These are phyloP conservation scores for Coemansia umbellata DNA, from an alignment of 192 early-diverging fungal species.

Conservation along the genomic window DNA sequence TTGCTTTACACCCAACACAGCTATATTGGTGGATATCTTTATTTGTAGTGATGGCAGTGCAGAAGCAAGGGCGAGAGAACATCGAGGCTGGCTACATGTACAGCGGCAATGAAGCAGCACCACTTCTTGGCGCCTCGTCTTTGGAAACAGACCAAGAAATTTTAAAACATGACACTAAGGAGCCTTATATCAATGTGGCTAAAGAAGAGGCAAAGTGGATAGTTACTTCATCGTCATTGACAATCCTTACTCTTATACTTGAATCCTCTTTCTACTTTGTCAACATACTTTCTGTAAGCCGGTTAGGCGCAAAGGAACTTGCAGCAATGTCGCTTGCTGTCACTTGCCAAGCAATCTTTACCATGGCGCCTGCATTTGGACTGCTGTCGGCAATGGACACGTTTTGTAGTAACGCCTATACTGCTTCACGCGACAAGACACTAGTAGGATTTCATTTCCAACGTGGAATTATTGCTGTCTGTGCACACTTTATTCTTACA, in stretches of 20 bases:
- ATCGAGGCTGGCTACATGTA: no score
- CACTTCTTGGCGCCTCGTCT: conserved; percentile 31
- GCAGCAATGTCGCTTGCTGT: conserved; percentile 60
- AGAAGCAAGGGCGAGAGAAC: no score
- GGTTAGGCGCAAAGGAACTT: conserved; percentile 54
- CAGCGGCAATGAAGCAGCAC: conserved; percentile 23
- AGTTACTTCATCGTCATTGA: conserved; percentile 28
- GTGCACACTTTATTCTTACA: conserved; percentile 1
- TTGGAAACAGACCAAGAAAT: conserved; percentile 29
- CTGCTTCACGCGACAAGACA: conserved; percentile 26
- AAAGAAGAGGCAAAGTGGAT: conserved; percentile 27
- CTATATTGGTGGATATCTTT: no score
- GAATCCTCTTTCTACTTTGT: conserved; percentile 61
- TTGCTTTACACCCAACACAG: no score
- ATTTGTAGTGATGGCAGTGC: no score
- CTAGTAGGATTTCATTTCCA: conserved; percentile 36
- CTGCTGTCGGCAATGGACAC: conserved; percentile 52
- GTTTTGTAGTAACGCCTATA: no score
- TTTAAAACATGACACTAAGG: conserved; percentile 29
- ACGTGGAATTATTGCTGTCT: conserved; percentile 20
- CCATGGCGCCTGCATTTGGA: conserved; percentile 56
- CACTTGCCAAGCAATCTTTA: conserved; percentile 47
- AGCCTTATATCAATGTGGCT: conserved; percentile 18
- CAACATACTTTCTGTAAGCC: conserved; percentile 60
- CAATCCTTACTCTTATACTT: conserved; percentile 36